A percentile compares a stretch with the other conserved stretches of the same genome.
These are phyloP conservation scores for Verbascum thapsus DNA, from an alignment of 257 asterid species.

Conservation along the genomic window DNA sequence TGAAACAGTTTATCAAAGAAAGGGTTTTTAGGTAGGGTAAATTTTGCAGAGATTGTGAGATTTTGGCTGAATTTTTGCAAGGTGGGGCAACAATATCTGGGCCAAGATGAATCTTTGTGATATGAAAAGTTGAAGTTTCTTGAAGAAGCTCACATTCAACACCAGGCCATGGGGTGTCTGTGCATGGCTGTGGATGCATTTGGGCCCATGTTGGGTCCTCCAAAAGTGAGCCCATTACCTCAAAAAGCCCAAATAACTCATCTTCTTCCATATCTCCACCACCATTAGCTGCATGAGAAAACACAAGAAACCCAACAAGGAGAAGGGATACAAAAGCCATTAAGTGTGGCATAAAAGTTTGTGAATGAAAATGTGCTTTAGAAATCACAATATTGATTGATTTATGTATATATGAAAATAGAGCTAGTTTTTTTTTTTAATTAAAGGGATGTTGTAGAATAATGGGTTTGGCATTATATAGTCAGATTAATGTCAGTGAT, in stretches of 20 bases:
- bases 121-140: constrained; percentile 49
- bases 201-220: constrained; percentile 65
- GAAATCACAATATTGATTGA: not conserved
- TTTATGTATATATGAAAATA: not conserved
- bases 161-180: constrained; percentile 77
- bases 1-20: constrained; percentile 60
- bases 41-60: constrained; percentile 42
- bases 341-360: not conserved
- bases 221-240: constrained; percentile 64
- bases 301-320: constrained; percentile 35
- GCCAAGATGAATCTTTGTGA: constrained; percentile 61
- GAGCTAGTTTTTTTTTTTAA: too few species aligned
- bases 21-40: constrained; percentile 61
- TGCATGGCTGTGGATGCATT: constrained; percentile 56
- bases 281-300: constrained; percentile 14
- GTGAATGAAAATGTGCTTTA: not conserved
- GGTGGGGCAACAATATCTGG: constrained; percentile 50
- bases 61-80: constrained; percentile 47
- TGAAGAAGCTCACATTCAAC: constrained; percentile 62
- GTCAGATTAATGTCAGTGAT: constrained; percentile 37
- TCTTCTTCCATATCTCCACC: constrained; percentile 48
- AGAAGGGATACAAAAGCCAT: constrained; percentile 37
- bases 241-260: constrained; percentile 60
- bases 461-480: constrained; percentile 12
- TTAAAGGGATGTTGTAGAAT: too few species aligned